A percentile compares a stretch with the other conserved stretches of the same genome.
Conservation (phyloP, 2,329 filamentous ascomycete genomes). For the Fusarium tupiense region DNA sequence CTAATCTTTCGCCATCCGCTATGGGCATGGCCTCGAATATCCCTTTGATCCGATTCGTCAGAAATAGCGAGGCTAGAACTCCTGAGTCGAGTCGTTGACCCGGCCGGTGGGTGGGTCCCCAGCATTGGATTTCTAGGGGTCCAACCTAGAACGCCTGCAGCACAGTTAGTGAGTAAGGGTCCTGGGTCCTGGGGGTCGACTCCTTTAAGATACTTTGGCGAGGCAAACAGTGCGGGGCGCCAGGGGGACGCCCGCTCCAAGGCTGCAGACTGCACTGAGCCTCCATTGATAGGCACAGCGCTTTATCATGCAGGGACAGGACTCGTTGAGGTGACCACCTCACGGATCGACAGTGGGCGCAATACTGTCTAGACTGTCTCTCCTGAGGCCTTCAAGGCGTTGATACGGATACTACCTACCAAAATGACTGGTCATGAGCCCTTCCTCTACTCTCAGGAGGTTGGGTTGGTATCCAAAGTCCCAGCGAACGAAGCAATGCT, state of each 20-base stretch:
- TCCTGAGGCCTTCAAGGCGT: constrained; percentile 27
- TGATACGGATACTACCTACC: not conserved
- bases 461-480: not conserved
- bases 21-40: not conserved
- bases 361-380: constrained; percentile 13
- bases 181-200: constrained; percentile 8
- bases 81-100: constrained; percentile 36
- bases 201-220: constrained; percentile 30
- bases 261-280: constrained; percentile 13
- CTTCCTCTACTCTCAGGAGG: not conserved
- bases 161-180: not conserved
- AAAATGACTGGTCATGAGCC: constrained; percentile 25
- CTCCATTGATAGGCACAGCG: constrained; percentile 6
- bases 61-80: constrained; percentile 16
- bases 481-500: not conserved
- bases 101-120: constrained; percentile 21
- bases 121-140: constrained; percentile 27
- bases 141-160: not conserved
- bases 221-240: constrained; percentile 35
- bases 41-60: constrained; percentile 31
- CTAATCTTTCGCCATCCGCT: constrained; percentile 25
- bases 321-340: not conserved
- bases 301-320: constrained; percentile 3
- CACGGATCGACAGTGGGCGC: constrained; percentile 15
- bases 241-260: constrained; percentile 3